Evolutionary conservation across 371 early-diverging fungal genomes (phyloP).

Genomic region (Zychaea mexicana): DNA sequence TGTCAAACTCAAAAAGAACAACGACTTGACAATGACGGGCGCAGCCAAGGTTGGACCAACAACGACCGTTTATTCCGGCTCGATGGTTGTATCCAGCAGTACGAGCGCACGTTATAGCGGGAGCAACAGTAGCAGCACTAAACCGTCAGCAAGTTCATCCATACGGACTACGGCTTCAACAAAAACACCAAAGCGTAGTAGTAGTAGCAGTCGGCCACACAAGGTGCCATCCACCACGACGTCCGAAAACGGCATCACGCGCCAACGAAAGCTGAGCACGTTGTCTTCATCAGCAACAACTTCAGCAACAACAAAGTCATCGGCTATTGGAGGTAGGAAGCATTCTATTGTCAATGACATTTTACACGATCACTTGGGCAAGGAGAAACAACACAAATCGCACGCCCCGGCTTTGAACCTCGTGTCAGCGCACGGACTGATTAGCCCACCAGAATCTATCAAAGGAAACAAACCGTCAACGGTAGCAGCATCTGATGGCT

Average conservation of each 20-base stretch:
- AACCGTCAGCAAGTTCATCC: conserved; percentile 6
- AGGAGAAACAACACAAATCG: conserved; percentile 21
- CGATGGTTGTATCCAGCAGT: conserved; percentile 14
- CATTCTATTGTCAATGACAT: conserved; percentile 13
- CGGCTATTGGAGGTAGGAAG: conserved; percentile 2
- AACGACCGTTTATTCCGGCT: conserved; percentile 26
- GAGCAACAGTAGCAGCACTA: background rate
- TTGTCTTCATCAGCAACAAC: conserved; percentile 7
- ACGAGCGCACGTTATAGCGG: conserved; percentile 1
- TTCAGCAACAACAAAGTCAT: background rate
- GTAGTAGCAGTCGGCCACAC: background rate
- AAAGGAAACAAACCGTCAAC: conserved; percentile 2
- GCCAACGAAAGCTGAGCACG: conserved; percentile 9
- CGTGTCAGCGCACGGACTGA: conserved; percentile 22
- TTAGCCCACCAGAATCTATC: conserved; percentile 17
- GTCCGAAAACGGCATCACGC: background rate
- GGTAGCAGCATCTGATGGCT: background rate
- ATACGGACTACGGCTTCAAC: background rate
- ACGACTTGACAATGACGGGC: background rate
- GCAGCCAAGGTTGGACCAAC: conserved; percentile 23
- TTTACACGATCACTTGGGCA: conserved; percentile 25
- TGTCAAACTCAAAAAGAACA: background rate
- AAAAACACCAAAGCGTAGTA: background rate
- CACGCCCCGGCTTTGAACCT: conserved; percentile 18
- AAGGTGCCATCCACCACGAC: conserved; percentile 2